Evolutionary conservation across 1,139 yeast genomes (phyloP).

Genomic region (Yamadazyma friedrichii): DNA sequence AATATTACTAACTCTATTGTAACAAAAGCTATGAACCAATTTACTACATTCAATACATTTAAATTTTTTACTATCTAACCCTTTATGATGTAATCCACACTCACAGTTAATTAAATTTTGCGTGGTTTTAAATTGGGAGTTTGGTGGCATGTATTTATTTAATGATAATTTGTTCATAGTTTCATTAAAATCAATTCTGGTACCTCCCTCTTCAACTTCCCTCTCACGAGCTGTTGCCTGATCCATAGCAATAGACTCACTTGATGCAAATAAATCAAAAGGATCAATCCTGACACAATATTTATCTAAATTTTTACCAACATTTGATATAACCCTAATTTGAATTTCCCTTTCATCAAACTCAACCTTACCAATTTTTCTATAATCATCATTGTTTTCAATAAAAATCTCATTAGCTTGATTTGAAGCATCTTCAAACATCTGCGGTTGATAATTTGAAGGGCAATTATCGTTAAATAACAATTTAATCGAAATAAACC

Average conservation of each 20-base stretch:
- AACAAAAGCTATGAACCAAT: slow-evolving; percentile 6
- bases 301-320: not conserved
- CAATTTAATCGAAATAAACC: slow-evolving; percentile 31
- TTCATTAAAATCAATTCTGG: not conserved
- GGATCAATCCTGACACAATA: not conserved
- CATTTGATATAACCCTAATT: slow-evolving; percentile 1
- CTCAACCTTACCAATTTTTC: not conserved
- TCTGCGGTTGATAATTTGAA: slow-evolving; percentile 43
- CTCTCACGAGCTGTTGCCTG: not conserved
- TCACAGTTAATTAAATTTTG: slow-evolving; percentile 6
- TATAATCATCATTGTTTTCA: not conserved
- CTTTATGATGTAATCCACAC: slow-evolving; percentile 4
- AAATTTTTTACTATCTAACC: not conserved
- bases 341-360: not conserved
- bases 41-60: slow-evolving; percentile 4
- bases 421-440: slow-evolving; percentile 33
- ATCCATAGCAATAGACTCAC: not conserved
- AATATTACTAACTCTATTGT: not conserved
- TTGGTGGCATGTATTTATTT: not conserved
- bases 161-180: not conserved
- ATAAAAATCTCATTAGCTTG: not conserved
- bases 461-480: slow-evolving; percentile 50
- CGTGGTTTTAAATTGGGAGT: not conserved
- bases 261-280: not conserved
- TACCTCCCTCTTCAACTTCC: not conserved